Conservation (phyloP, 441 rosid species). For the Gossypium lobatum region DNA sequence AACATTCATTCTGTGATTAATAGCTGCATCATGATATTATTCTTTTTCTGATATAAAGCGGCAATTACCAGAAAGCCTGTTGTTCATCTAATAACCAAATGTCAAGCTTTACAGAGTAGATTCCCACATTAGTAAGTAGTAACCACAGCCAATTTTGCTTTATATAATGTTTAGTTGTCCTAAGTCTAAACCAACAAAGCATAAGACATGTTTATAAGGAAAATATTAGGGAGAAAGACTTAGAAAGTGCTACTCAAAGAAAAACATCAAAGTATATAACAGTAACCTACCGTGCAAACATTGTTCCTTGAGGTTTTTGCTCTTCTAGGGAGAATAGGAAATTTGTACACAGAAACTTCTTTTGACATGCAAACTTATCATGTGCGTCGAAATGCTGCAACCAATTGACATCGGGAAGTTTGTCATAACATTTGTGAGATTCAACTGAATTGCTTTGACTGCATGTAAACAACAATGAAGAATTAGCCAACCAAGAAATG, state of each 20-base stretch:
- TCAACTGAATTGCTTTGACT: conserved; percentile 36
- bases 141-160: conserved; percentile 9
- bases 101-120: not conserved
- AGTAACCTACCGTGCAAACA: conserved; percentile 42
- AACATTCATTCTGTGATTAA: not conserved
- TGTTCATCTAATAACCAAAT: not conserved
- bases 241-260: not conserved
- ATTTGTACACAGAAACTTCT: conserved; percentile 50
- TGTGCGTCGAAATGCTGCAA: conserved; percentile 48
- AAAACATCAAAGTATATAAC: not conserved
- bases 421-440: conserved; percentile 31
- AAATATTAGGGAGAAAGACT: not conserved
- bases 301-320: conserved; percentile 55
- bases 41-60: not conserved
- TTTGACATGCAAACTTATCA: conserved; percentile 29
- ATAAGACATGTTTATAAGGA: not conserved
- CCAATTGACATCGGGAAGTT: conserved; percentile 68
- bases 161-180: not conserved
- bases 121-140: not conserved
- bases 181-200: not conserved
- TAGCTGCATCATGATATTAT: not conserved
- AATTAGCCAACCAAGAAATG: conserved; percentile 14
- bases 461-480: conserved; percentile 19
- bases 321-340: conserved; percentile 59
- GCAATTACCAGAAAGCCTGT: conserved; percentile 2